Evolutionary conservation across 495 filamentous ascomycete species (phyloP).

Genomic region (Penicillium ucsense): DNA sequence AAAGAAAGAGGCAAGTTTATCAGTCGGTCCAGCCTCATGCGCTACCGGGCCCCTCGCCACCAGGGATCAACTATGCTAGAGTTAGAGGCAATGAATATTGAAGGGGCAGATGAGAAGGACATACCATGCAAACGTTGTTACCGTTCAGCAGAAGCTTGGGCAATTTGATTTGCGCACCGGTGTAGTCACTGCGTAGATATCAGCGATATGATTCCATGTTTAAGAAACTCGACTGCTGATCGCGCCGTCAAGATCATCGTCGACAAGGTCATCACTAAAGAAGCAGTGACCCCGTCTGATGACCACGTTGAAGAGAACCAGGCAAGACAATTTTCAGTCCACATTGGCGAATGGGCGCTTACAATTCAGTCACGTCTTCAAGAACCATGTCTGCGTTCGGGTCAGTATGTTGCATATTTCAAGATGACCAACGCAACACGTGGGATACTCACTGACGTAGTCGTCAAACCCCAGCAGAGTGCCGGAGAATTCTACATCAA

Average conservation of each 20-base stretch:
- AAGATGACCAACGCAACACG: background rate
- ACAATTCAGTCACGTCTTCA: slow-evolving; percentile 97
- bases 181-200: slow-evolving; percentile 65
- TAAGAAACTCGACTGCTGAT: no score
- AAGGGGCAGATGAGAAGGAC: background rate
- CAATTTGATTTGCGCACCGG: slow-evolving; percentile 73
- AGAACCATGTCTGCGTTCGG: slow-evolving; percentile 78
- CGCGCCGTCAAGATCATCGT: no score
- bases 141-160: slow-evolving; percentile 94
- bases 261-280: no score
- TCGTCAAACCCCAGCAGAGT: slow-evolving; percentile 94
- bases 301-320: no score
- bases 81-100: slow-evolving; percentile 1
- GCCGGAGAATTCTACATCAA: slow-evolving; percentile 72
- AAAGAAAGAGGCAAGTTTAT: slow-evolving; percentile 19
- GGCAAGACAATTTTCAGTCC: no score
- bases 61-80: slow-evolving; percentile 63
- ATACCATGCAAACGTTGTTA: slow-evolving; percentile 98
- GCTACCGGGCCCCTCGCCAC: slow-evolving; percentile 64
- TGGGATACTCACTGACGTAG: slow-evolving; percentile 84
- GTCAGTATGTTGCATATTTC: slow-evolving; percentile 8
- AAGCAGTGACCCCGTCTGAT: no score
- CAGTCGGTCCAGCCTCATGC: slow-evolving; percentile 15
- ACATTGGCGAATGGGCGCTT: slow-evolving; percentile 20
- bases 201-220: slow-evolving; percentile 2